Conservation (phyloP, 345 rosid genomes). For the Rhizophora mangle region DNA sequence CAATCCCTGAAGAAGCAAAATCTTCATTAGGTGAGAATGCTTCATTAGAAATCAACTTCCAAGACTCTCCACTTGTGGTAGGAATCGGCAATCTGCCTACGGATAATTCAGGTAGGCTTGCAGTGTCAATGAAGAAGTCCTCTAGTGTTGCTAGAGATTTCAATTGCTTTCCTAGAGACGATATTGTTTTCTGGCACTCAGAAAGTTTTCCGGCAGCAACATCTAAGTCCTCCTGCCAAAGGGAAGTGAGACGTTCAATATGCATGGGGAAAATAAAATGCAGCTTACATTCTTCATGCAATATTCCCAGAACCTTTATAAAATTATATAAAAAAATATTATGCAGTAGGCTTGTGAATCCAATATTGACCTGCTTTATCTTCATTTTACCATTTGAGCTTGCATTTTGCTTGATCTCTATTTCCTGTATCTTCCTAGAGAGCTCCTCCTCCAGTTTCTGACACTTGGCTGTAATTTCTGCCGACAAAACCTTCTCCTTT, state of each 20-base stretch:
- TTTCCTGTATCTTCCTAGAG: slow-evolving; percentile 41
- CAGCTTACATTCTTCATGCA: neutral
- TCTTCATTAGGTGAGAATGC: slow-evolving; percentile 43
- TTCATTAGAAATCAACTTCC: slow-evolving; percentile 56
- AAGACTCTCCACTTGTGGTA: slow-evolving; percentile 37
- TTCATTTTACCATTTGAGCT: slow-evolving; percentile 46
- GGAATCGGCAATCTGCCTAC: slow-evolving; percentile 26
- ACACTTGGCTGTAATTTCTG: slow-evolving; percentile 49
- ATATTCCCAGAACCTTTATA: neutral
- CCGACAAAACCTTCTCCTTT: slow-evolving; percentile 51
- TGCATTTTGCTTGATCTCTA: slow-evolving; percentile 40
- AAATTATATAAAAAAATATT: neutral
- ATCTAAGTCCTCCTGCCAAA: slow-evolving; percentile 68
- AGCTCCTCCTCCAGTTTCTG: slow-evolving; percentile 69
- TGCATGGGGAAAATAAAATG: neutral
- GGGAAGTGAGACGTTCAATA: slow-evolving; percentile 12
- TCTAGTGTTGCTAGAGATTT: slow-evolving; percentile 91
- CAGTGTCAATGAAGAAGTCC: slow-evolving; percentile 84
- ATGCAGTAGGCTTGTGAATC: neutral
- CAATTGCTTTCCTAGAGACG: slow-evolving; percentile 76
- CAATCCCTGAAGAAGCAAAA: slow-evolving; percentile 26
- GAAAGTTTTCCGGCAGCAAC: slow-evolving; percentile 82
- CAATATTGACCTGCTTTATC: slow-evolving; percentile 62
- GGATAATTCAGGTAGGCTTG: slow-evolving; percentile 46
- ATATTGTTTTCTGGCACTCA: slow-evolving; percentile 90